phyloP scores from a whole-genome alignment of 1,284 basidiomycete species.

The Ganoderma lingzhi region DNA sequence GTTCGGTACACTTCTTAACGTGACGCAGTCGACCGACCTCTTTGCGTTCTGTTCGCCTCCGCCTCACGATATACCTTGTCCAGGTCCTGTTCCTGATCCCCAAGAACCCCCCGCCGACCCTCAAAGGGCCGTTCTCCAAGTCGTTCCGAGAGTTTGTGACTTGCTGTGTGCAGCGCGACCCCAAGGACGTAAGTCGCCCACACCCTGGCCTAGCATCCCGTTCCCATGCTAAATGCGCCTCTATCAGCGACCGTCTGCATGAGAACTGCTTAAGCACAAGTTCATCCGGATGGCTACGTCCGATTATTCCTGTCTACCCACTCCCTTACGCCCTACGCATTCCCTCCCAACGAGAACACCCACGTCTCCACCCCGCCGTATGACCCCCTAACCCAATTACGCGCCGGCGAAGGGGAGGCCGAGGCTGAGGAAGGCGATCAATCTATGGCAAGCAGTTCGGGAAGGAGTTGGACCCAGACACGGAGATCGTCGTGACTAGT shows the following conservation, averaged over 20 bases:
- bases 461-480: conserved; percentile 81
- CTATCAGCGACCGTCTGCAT: conserved; percentile 87
- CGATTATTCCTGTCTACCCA: not conserved
- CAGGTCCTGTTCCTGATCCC: conserved; percentile 98
- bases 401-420: conserved; percentile 88
- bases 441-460: conserved; percentile 80
- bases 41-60: not conserved
- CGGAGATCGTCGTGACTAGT: conserved; percentile 67
- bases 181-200: conserved; percentile 74
- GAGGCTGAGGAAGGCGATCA: conserved; percentile 86
- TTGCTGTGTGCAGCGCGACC: conserved; percentile 93
- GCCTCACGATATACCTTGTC: not conserved
- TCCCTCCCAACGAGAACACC: not conserved
- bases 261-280: conserved; percentile 94
- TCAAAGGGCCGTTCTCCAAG: conserved; percentile 91
- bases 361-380: conserved; percentile 3
- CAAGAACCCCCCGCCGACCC: conserved; percentile 92
- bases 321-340: not conserved
- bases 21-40: not conserved
- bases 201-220: not conserved
- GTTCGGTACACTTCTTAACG: conserved; percentile 40
- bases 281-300: conserved; percentile 89
- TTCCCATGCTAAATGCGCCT: conserved; percentile 21
- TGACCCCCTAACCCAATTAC: conserved; percentile 71
- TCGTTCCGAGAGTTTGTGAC: conserved; percentile 95